Conservation (phyloP, 2,329 filamentous ascomycete genomes). For the Fusarium multiceps region DNA sequence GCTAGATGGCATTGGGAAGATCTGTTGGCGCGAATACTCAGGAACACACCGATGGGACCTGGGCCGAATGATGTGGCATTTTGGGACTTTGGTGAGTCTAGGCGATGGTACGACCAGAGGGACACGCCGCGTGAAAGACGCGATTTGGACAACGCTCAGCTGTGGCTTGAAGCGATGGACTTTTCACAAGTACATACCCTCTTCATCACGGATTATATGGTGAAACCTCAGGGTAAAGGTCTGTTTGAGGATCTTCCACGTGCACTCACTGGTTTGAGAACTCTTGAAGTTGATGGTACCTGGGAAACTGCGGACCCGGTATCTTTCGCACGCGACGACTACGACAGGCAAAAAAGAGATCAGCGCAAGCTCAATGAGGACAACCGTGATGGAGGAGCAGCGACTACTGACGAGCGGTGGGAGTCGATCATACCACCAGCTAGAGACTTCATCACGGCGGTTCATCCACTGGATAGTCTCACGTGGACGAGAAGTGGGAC, state of each 20-base stretch:
- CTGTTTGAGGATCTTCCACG: background rate
- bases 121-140: background rate
- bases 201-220: background rate
- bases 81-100: too few relatives aligned
- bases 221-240: background rate
- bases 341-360: too few relatives aligned
- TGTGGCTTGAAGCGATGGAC: slow-evolving; percentile 33
- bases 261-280: background rate
- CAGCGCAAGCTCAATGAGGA: too few relatives aligned
- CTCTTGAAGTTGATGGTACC: background rate
- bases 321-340: too few relatives aligned
- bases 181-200: slow-evolving; percentile 27
- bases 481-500: slow-evolving; percentile 10
- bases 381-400: too few relatives aligned
- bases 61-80: too few relatives aligned
- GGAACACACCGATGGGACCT: too few relatives aligned
- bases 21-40: too few relatives aligned
- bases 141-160: slow-evolving; percentile 17
- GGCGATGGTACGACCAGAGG: slow-evolving; percentile 5
- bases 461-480: background rate
- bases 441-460: slow-evolving; percentile 1
- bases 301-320: background rate
- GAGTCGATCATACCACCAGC: background rate
- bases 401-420: background rate
- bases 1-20: background rate